Evolutionary conservation across 116 monocot species (phyloP), one percentile per base, ranked within the genome.

Genomic region (Dioscorea cayenensis): DNA sequence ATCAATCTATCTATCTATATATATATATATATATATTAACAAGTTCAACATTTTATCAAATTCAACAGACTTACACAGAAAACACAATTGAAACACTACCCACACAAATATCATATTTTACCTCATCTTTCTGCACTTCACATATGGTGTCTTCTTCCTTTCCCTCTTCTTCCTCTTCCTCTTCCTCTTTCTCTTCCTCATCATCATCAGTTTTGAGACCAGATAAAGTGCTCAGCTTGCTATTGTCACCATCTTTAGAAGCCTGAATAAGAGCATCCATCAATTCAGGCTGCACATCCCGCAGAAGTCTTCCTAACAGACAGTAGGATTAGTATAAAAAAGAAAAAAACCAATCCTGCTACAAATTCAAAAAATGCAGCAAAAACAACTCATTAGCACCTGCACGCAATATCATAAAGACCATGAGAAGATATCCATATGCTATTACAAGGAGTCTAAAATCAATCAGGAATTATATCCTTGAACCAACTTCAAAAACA

Each of bases 261-360:
- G 93, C 88, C 68, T 85, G 82, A 75, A 97, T 86, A 71, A 97
- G 67, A 76, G 73, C 76, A 81, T 90, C 90, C 90, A 97, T 88
- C 83, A 97, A 76, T 51, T 93, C 90, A 55, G 90, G 97, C 69
- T 89, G 65, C 74, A 79, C 92, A 27, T 81, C 68, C 43, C 96
- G 76, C 77, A 96, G 66, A 59, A 96, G 82, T 77, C 86, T 88
- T 76, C 92, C 96, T 94, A 51, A 64, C 21, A 78, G 60, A 78
- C 36, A 78, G 20, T 7, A 51, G 13, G 48, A 51, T 48, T 43
- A 43, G 49, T 10, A 19, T 6, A 51, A 35, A 18, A 20, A 27
- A 6, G 12, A 9, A 5, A 55, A 10, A 55, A 55, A 55, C 55
- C 14, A 55, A 55, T 18, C 14, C 14, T 18, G 0, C 19, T 19